Conservation (phyloP, 768 basidiomycete species). For the Tephrocybe sp. region DNA sequence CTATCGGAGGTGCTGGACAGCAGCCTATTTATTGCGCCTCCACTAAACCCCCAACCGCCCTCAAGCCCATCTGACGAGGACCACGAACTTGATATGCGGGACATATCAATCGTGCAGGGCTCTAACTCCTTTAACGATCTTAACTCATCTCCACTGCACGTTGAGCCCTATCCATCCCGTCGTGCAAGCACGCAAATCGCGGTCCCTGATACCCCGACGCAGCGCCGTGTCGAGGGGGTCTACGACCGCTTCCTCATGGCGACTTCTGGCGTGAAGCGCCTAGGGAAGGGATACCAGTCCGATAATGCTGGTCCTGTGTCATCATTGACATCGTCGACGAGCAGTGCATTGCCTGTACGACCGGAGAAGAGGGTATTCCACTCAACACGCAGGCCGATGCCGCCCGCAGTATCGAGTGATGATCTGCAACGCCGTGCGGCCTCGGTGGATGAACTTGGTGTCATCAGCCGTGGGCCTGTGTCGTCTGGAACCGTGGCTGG, state of each 20-base stretch:
- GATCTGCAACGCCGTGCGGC: slow-evolving; percentile 43
- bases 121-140: slow-evolving; percentile 51
- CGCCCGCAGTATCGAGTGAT: slow-evolving; percentile 71
- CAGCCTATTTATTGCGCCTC: slow-evolving; percentile 64
- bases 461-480: slow-evolving; percentile 37
- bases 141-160: slow-evolving; percentile 59
- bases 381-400: slow-evolving; percentile 56
- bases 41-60: slow-evolving; percentile 30
- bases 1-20: slow-evolving; percentile 71
- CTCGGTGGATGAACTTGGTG: slow-evolving; percentile 68
- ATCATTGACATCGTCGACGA: slow-evolving; percentile 25
- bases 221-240: slow-evolving; percentile 65
- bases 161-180: slow-evolving; percentile 60
- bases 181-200: slow-evolving; percentile 34
- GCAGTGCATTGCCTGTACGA: slow-evolving; percentile 15
- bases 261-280: slow-evolving; percentile 75
- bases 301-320: slow-evolving; percentile 50
- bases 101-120: slow-evolving; percentile 25
- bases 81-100: slow-evolving; percentile 27
- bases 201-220: slow-evolving; percentile 56
- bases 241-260: slow-evolving; percentile 87
- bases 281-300: slow-evolving; percentile 82
- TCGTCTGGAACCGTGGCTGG: slow-evolving; percentile 19
- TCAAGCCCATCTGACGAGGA: slow-evolving; percentile 34
- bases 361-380: slow-evolving; percentile 46